These are phyloP conservation scores for Tylopilus plumbeoviolaceoides DNA, from an alignment of 768 basidiomycete genomes.

Conservation along the genomic window DNA sequence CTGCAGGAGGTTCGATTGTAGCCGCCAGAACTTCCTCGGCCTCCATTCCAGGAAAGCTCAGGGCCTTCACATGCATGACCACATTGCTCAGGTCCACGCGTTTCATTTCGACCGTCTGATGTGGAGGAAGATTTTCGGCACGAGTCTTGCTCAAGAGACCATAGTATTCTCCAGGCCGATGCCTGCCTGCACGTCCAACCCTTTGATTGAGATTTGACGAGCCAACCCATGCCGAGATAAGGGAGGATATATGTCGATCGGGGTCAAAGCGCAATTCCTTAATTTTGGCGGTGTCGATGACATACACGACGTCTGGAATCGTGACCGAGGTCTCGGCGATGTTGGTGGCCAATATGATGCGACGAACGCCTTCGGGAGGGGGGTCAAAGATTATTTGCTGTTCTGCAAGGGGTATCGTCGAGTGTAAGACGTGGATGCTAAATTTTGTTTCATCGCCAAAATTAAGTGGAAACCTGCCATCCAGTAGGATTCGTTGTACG, in stretches of 20 bases:
- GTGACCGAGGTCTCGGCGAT: slow-evolving; percentile 95
- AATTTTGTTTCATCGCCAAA: slow-evolving; percentile 58
- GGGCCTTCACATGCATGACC: slow-evolving; percentile 95
- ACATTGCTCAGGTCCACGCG: slow-evolving; percentile 85
- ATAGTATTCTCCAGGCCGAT: slow-evolving; percentile 87
- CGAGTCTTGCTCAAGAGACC: slow-evolving; percentile 70
- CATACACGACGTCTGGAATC: slow-evolving; percentile 92
- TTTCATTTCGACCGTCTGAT: slow-evolving; percentile 96
- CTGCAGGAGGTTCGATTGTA: slow-evolving; percentile 85
- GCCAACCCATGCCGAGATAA: slow-evolving; percentile 90
- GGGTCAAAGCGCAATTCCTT: slow-evolving; percentile 92
- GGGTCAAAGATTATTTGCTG: slow-evolving; percentile 90
- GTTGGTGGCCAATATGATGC: slow-evolving; percentile 91
- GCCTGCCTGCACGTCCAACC: slow-evolving; percentile 89
- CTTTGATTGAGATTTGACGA: slow-evolving; percentile 87
- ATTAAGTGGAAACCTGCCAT: slow-evolving; percentile 49
- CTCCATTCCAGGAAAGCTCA: slow-evolving; percentile 80
- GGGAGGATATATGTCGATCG: slow-evolving; percentile 79
- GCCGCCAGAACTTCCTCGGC: slow-evolving; percentile 84
- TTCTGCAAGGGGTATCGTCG: slow-evolving; percentile 81
- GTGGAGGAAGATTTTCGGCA: slow-evolving; percentile 58
- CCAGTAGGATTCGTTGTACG: slow-evolving; percentile 61
- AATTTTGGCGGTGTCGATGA: slow-evolving; percentile 83
- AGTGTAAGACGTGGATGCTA: slow-evolving; percentile 81
- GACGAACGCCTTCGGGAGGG: slow-evolving; percentile 68